These are phyloP conservation scores for Plectosphaerella plurivora DNA, from an alignment of 2,329 filamentous ascomycete species.

Conservation along the genomic window DNA sequence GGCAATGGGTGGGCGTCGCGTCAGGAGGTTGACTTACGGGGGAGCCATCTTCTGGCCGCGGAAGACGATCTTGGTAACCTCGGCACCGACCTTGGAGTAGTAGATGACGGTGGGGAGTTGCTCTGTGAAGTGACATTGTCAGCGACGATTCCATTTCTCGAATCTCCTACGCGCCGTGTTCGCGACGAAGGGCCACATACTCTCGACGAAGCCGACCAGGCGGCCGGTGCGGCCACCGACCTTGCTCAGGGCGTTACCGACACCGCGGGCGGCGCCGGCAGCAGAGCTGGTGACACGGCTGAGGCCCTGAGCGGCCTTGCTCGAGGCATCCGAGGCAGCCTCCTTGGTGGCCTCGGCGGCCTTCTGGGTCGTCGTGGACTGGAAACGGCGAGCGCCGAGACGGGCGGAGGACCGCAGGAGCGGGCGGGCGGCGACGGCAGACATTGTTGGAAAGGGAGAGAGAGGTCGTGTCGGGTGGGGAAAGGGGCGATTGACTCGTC, in stretches of 20 bases:
- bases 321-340: conserved; percentile 38
- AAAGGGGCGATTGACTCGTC: conserved; percentile 6
- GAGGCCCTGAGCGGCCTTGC: conserved; percentile 77
- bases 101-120: conserved; percentile 76
- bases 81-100: conserved; percentile 84
- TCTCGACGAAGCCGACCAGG: conserved; percentile 75
- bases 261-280: conserved; percentile 64
- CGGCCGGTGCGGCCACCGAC: conserved; percentile 80
- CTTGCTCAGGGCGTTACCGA: conserved; percentile 64
- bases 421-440: conserved; percentile 33
- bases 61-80: conserved; percentile 85
- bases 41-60: conserved; percentile 85
- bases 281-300: conserved; percentile 77
- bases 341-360: conserved; percentile 37
- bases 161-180: no score
- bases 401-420: conserved; percentile 41
- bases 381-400: conserved; percentile 47
- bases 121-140: neutral
- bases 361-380: conserved; percentile 51
- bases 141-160: neutral
- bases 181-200: conserved; percentile 60
- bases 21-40: conserved; percentile 67
- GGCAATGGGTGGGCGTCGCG: neutral
- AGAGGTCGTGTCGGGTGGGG: conserved; percentile 4
- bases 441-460: conserved; percentile 15